Conservation (phyloP, 371 early-diverging fungal genomes). For the Apophysomyces ossiformis region DNA sequence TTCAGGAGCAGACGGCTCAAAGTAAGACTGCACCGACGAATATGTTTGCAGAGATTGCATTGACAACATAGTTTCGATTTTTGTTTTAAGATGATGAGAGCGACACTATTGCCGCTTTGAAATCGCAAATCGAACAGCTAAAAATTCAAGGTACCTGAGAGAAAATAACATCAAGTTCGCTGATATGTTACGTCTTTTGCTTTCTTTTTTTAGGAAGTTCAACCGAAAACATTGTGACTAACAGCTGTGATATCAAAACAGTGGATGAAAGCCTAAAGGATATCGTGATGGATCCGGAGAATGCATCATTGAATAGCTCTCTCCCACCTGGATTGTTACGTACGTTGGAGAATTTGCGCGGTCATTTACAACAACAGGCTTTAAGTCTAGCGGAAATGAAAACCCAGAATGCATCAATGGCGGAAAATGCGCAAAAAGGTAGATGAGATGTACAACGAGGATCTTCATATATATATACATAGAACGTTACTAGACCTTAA, state of each 20-base stretch:
- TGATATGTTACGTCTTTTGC: too few species aligned
- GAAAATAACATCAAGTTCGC: background rate
- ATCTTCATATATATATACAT: background rate
- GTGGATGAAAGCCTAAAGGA: slow-evolving; percentile 26
- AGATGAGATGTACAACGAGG: slow-evolving; percentile 7
- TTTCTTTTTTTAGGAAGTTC: background rate
- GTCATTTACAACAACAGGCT: slow-evolving; percentile 22
- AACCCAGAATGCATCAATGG: slow-evolving; percentile 13
- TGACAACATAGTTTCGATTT: background rate
- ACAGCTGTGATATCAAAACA: slow-evolving; percentile 2
- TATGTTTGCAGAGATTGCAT: background rate
- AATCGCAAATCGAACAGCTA: background rate
- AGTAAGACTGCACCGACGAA: background rate
- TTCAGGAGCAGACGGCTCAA: background rate
- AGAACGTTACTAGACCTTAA: slow-evolving; percentile 31
- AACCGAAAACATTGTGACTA: background rate
- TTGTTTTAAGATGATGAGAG: background rate
- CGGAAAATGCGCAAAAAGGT: slow-evolving; percentile 12
- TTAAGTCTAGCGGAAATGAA: slow-evolving; percentile 17
- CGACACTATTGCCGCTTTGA: background rate
- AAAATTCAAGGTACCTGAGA: slow-evolving; percentile 4
- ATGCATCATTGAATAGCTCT: slow-evolving; percentile 26
- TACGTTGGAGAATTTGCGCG: slow-evolving; percentile 35
- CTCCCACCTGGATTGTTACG: slow-evolving; percentile 37
- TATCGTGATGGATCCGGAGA: slow-evolving; percentile 37